phyloP scores from a whole-genome alignment of 2,329 filamentous ascomycete genomes.

The Cercospora janseana region DNA sequence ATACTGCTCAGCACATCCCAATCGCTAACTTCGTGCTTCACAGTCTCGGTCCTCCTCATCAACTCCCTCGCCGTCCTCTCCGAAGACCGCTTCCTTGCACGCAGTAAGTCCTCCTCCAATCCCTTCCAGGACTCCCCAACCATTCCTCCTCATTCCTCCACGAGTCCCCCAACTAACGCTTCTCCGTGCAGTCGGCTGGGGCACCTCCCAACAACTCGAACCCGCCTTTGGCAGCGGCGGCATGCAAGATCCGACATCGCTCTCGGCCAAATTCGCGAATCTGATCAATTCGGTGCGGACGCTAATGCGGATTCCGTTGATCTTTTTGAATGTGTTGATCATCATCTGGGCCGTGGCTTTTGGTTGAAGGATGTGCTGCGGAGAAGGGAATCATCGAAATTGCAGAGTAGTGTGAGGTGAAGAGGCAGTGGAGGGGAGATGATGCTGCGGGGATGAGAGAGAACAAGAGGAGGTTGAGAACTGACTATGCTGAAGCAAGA shows the following conservation, averaged over 20 bases:
- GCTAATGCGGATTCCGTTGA: conserved; percentile 87
- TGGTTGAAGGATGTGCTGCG: too few relatives aligned
- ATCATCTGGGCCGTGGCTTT: conserved; percentile 59
- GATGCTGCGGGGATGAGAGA: too few relatives aligned
- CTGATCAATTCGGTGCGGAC: conserved; percentile 87
- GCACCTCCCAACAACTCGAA: conserved; percentile 58
- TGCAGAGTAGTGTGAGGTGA: not conserved
- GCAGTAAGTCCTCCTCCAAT: conserved; percentile 55
- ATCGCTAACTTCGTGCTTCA: conserved; percentile 24
- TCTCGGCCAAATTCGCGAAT: conserved; percentile 85
- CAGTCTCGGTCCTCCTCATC: conserved; percentile 80
- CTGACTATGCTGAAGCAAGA: too few relatives aligned
- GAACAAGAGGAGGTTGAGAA: too few relatives aligned
- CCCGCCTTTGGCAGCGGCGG: conserved; percentile 76
- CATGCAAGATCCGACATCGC: conserved; percentile 66
- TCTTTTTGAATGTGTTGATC: conserved; percentile 76
- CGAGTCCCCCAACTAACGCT: conserved; percentile 12
- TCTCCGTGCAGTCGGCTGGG: conserved; percentile 70
- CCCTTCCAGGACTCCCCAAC: not conserved
- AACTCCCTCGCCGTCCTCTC: conserved; percentile 93
- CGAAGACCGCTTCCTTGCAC: conserved; percentile 87
- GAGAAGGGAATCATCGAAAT: too few relatives aligned
- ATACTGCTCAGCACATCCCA: conserved; percentile 8
- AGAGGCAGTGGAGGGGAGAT: not conserved
- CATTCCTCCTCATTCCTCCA: not conserved